Conservation (phyloP, 2,329 filamentous ascomycete species). For the Tolypocladium pustulatum region DNA sequence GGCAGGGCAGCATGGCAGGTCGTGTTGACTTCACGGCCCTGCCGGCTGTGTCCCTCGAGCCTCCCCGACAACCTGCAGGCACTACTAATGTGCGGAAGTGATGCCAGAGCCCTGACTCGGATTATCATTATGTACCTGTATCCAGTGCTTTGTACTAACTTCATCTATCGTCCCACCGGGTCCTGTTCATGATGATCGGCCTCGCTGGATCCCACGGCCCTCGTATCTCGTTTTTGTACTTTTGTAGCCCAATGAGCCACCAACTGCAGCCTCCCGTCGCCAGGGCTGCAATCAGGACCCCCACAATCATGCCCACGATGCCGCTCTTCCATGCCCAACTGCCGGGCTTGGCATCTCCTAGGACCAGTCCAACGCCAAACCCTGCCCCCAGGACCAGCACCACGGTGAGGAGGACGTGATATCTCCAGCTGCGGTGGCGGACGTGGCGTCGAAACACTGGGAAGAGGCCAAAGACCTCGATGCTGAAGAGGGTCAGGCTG, state of each 20-base stretch:
- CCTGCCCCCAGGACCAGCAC: conserved; percentile 70
- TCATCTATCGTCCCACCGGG: conserved; percentile 35
- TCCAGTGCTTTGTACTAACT: conserved; percentile 1
- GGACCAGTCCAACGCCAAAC: conserved; percentile 59
- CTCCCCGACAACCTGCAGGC: not conserved
- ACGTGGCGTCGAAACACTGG: conserved; percentile 93
- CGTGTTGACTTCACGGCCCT: not conserved
- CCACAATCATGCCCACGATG: conserved; percentile 64
- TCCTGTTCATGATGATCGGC: conserved; percentile 67
- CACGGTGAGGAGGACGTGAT: conserved; percentile 68
- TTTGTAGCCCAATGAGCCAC: conserved; percentile 95
- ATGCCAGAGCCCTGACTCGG: not conserved
- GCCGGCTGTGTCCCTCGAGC: not conserved
- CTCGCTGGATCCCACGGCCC: conserved; percentile 95
- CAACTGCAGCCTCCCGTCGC: conserved; percentile 91
- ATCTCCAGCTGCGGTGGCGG: conserved; percentile 68
- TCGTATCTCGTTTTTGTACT: conserved; percentile 98
- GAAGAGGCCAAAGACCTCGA: conserved; percentile 94
- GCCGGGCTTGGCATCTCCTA: conserved; percentile 32
- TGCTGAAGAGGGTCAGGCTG: conserved; percentile 86
- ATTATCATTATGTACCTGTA: not conserved
- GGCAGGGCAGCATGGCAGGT: not conserved
- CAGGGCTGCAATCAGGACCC: conserved; percentile 61
- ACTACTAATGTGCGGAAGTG: not conserved
- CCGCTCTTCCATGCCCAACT: conserved; percentile 42